Conservation (phyloP, 768 basidiomycete species). For the Boletus sp. region DNA sequence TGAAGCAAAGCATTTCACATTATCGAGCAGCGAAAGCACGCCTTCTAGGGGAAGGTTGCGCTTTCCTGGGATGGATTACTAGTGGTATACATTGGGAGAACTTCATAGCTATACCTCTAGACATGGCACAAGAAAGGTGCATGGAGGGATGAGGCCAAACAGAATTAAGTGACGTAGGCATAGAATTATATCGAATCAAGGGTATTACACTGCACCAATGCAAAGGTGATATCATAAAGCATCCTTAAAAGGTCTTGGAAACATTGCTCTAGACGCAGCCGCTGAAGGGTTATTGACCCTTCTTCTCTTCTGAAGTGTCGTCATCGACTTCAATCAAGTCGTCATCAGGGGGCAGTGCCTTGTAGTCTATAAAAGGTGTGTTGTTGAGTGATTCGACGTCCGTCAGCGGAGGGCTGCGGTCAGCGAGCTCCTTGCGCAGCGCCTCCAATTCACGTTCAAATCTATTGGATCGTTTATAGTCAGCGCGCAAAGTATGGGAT, state of each 20-base stretch:
- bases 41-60: constrained; percentile 42
- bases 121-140: constrained; percentile 1
- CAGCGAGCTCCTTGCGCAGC: constrained; percentile 85
- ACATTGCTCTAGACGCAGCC: constrained; percentile 9
- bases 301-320: constrained; percentile 19
- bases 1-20: constrained; percentile 40
- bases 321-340: constrained; percentile 16
- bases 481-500: neutral
- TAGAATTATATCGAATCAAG: neutral
- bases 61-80: constrained; percentile 63
- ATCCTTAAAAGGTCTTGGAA: constrained; percentile 12
- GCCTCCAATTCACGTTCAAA: constrained; percentile 93
- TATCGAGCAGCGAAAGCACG: constrained; percentile 54
- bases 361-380: constrained; percentile 33
- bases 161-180: neutral
- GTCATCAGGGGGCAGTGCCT: constrained; percentile 21
- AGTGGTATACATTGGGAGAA: constrained; percentile 54
- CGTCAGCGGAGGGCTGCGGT: constrained; percentile 52
- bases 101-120: constrained; percentile 35
- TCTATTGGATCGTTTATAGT: constrained; percentile 38
- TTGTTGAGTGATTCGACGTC: constrained; percentile 40
- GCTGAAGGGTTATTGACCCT: constrained; percentile 27
- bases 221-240: constrained; percentile 14
- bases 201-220: constrained; percentile 1
- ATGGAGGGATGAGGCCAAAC: too few relatives aligned